Evolutionary conservation across 768 basidiomycete species (phyloP), one percentile per base, ranked within the genome.

Genomic region (Fibroporia radiculosa): DNA sequence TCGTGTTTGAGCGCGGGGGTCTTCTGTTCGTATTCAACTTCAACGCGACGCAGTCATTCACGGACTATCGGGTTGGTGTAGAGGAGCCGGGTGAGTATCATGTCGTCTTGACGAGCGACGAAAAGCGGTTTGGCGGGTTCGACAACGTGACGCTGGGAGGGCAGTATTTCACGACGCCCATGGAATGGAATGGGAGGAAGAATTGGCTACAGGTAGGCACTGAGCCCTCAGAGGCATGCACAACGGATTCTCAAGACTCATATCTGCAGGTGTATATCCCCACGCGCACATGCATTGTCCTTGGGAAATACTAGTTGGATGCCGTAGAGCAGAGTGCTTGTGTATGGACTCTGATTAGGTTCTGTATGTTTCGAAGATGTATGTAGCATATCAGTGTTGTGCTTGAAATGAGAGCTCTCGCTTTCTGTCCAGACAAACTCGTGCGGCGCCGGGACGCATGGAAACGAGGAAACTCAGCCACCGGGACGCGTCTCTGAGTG

Each of bases 1-100:
- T 98, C 57, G 92, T 88, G 5, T 97, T 80, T 60, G 96, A 99
- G 70, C 85, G 96, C 41, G 93, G 87, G 16, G 87, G 90, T 25
- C 73, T 98, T 33, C 67, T 99, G 35, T 99, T 97, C 70, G 73
- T 98, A 55, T 98, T 96, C 77, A 98, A 99, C 67, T 95, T 98
- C 75, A 82, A 97, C 69, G 82, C 90, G 4, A 78, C 75, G n/a
- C 64, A 87, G 31, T 95, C 92, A 48, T 99, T 82, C 69, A 79
- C 82, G 35, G 92, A 97, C 64, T 99, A 97, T 65, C 81, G 93
- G 37, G 82, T 98, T 41, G 96, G 96, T 4, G 78, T 95, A 18
- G 83, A 97, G 27, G 74, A 65, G 39, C 66, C 86, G 22, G 96
- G 96, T 8, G 81, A 93, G 64, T 98, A 98, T 65, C 71, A 67